Conservation (phyloP, 768 basidiomycete species). For the Boletellus emodensis region DNA sequence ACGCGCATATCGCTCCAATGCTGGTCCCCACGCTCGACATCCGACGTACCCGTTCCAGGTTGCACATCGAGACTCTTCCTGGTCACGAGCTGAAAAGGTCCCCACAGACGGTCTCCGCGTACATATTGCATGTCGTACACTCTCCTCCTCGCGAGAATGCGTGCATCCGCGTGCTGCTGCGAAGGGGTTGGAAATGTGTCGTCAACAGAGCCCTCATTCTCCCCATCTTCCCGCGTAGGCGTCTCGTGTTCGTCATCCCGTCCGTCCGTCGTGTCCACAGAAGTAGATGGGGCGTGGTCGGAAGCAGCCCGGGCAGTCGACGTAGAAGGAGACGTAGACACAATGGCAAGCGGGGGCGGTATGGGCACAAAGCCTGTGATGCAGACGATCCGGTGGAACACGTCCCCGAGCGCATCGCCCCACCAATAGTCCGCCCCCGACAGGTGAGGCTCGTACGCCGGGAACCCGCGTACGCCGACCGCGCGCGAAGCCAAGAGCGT, state of each 20-base stretch:
- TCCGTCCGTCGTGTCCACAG: not conserved
- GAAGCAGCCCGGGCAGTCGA: not conserved
- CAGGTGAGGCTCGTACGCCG: constrained; percentile 11
- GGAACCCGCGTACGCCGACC: constrained; percentile 21
- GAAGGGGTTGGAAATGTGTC: constrained; percentile 11
- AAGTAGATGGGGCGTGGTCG: not conserved
- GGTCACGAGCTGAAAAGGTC: constrained; percentile 23
- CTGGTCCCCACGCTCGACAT: not conserved
- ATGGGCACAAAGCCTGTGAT: constrained; percentile 41
- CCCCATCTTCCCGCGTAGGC: not conserved
- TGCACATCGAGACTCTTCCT: not conserved
- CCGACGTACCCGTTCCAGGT: not conserved
- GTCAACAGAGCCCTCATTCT: not conserved
- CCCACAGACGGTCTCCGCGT: constrained; percentile 27
- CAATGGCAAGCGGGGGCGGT: constrained; percentile 11
- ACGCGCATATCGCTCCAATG: not conserved
- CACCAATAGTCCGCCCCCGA: constrained; percentile 21
- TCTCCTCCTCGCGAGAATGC: constrained; percentile 24
- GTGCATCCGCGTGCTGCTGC: constrained; percentile 23
- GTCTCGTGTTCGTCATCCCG: not conserved
- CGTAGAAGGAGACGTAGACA: not conserved
- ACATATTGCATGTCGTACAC: constrained; percentile 33
- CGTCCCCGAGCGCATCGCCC: constrained; percentile 30
- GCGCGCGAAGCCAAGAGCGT: constrained; percentile 17
- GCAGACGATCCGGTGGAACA: constrained; percentile 43